phyloP scores from a whole-genome alignment of 495 filamentous ascomycete genomes.

The Lophiotrema nucula region DNA sequence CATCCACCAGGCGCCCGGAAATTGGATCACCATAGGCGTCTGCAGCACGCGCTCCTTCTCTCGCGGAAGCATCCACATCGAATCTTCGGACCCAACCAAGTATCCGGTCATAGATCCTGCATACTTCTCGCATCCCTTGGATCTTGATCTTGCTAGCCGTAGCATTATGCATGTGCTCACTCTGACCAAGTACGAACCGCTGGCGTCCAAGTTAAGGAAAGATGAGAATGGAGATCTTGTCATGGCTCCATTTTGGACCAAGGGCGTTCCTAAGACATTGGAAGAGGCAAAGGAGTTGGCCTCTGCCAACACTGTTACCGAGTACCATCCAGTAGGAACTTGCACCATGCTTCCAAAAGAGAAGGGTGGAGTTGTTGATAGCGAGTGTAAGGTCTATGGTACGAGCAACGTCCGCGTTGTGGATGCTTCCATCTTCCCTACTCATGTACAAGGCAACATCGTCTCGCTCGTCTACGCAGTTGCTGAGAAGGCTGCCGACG shows the following conservation, averaged over 20 bases:
- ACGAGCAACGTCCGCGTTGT: constrained; percentile 31
- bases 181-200: constrained; percentile 11
- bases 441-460: constrained; percentile 27
- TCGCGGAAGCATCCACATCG: constrained; percentile 27
- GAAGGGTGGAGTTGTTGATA: constrained; percentile 30
- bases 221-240: constrained; percentile 14
- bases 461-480: constrained; percentile 25
- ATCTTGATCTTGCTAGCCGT: constrained; percentile 24
- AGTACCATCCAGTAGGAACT: constrained; percentile 31
- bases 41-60: constrained; percentile 22
- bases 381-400: constrained; percentile 30
- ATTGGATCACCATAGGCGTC: constrained; percentile 14
- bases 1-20: constrained; percentile 19
- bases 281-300: constrained; percentile 24
- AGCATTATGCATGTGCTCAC: constrained; percentile 13
- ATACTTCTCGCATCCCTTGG: constrained; percentile 28
- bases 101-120: constrained; percentile 26
- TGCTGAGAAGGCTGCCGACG: constrained; percentile 31
- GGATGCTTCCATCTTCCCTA: constrained; percentile 28
- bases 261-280: constrained; percentile 9
- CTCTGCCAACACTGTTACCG: constrained; percentile 17
- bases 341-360: constrained; percentile 27
- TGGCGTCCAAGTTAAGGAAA: constrained; percentile 12
- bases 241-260: not conserved
- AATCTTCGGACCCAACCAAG: constrained; percentile 18